A percentile compares a stretch with the other conserved stretches of the same genome.
Conservation (phyloP, 495 filamentous ascomycete genomes). For the Rhizodiscina lignyota region DNA sequence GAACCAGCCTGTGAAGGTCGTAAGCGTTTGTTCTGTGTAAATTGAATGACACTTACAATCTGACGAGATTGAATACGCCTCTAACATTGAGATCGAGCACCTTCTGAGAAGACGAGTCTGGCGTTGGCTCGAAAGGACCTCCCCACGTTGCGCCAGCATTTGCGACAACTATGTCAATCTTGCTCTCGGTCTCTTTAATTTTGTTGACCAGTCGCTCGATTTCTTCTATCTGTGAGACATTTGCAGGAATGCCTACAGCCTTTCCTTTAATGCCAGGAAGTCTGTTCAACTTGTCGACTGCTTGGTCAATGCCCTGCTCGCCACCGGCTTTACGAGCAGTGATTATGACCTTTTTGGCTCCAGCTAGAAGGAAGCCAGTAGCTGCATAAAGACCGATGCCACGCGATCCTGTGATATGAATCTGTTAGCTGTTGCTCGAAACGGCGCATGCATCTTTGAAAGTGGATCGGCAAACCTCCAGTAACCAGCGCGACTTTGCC, state of each 20-base stretch:
- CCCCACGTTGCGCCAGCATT: slow-evolving; percentile 29
- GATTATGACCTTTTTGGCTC: slow-evolving; percentile 23
- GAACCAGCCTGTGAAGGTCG: slow-evolving; percentile 13
- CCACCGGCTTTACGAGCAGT: slow-evolving; percentile 23
- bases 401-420: slow-evolving; percentile 18
- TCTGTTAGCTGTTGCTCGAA: slow-evolving; percentile 2
- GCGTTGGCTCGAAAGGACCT: slow-evolving; percentile 24
- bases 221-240: slow-evolving; percentile 22
- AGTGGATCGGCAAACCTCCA: slow-evolving; percentile 13
- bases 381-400: slow-evolving; percentile 26
- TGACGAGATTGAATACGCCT: slow-evolving; percentile 22
- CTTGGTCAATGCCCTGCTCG: slow-evolving; percentile 22
- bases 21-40: neutral
- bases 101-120: slow-evolving; percentile 21
- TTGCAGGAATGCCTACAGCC: slow-evolving; percentile 25
- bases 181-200: slow-evolving; percentile 17
- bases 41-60: slow-evolving; percentile 8
- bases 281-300: slow-evolving; percentile 23
- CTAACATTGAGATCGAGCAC: slow-evolving; percentile 27
- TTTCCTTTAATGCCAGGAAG: slow-evolving; percentile 19
- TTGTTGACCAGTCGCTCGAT: slow-evolving; percentile 22
- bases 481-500: slow-evolving; percentile 28
- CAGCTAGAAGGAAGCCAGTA: slow-evolving; percentile 26
- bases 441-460: neutral
- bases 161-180: slow-evolving; percentile 24